Percentiles rank a stretch among this genome's conserved stretches.
Evolutionary conservation across 805 yeast genomes (phyloP).

Genomic region (Kurtzmaniella fragi): DNA sequence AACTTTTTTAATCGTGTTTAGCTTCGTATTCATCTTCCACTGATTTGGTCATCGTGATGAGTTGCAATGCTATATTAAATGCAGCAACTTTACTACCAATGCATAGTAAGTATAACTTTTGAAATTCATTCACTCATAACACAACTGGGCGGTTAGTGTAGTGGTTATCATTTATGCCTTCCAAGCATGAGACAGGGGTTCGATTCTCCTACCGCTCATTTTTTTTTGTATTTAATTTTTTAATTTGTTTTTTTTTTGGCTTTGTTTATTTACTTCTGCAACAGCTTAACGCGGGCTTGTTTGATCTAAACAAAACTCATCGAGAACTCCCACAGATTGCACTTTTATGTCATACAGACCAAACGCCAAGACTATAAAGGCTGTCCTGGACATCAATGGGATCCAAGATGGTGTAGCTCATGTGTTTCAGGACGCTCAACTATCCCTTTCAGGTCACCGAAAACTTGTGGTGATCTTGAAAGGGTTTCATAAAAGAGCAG

Average conservation of each 20-base stretch:
- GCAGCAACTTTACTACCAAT: no score
- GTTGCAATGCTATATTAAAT: no score
- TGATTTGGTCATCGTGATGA: no score
- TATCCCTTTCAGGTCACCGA: constrained; percentile 68
- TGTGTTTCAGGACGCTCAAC: constrained; percentile 78
- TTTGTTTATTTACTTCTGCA: neutral
- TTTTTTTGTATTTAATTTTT: neutral
- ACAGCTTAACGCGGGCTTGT: neutral
- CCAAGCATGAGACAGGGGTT: constrained; percentile 94
- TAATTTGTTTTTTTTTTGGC: neutral
- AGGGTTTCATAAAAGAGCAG: constrained; percentile 53
- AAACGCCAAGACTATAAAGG: constrained; percentile 11
- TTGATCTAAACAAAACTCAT: neutral
- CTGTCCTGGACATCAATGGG: constrained; percentile 17
- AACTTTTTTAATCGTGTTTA: no score
- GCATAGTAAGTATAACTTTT: no score
- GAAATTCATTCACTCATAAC: no score
- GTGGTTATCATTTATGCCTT: constrained; percentile 91
- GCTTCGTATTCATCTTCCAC: no score
- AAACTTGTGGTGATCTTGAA: constrained; percentile 63
- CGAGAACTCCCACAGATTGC: neutral
- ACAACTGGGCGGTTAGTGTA: constrained; percentile 74
- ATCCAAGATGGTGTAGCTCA: constrained; percentile 46
- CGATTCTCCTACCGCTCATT: constrained; percentile 86
- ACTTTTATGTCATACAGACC: constrained; percentile 3